Conservation (phyloP, 176 grass and related monocot genomes). For the Dactylis glomerata region DNA sequence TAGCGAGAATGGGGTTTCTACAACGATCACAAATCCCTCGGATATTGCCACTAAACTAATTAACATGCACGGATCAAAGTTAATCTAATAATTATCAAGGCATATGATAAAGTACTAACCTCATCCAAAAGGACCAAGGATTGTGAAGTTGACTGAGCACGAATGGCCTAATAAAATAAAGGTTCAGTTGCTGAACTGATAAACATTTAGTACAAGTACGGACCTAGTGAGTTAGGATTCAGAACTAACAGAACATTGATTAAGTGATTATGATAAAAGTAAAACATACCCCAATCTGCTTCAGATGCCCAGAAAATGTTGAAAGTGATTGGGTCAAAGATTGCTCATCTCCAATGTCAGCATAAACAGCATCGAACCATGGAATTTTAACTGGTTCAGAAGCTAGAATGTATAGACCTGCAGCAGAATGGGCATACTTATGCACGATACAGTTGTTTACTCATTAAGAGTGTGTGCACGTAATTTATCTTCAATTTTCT, state of each 20-base stretch:
- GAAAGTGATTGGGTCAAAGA: constrained; percentile 78
- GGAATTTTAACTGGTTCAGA: constrained; percentile 86
- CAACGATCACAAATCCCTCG: too few relatives aligned
- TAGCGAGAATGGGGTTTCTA: too few relatives aligned
- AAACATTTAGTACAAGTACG: constrained; percentile 12
- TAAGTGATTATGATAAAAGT: constrained; percentile 1
- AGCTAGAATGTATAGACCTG: constrained; percentile 74
- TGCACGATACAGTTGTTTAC: constrained; percentile 9
- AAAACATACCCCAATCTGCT: constrained; percentile 70
- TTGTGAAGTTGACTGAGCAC: constrained; percentile 47
- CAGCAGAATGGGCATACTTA: constrained; percentile 28
- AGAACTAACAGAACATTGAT: constrained; percentile 2
- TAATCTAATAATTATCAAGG: constrained; percentile 9
- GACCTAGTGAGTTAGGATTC: background rate
- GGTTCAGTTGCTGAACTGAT: constrained; percentile 14
- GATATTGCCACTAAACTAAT: constrained; percentile 7
- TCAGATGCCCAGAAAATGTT: constrained; percentile 82
- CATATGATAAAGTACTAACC: constrained; percentile 39
- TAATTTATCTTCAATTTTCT: constrained; percentile 8
- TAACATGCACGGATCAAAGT: background rate
- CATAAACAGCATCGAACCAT: constrained; percentile 83
- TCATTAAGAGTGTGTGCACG: background rate
- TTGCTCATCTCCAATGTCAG: constrained; percentile 85
- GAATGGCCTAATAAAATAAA: constrained; percentile 50
- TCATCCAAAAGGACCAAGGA: constrained; percentile 81